Evolutionary conservation across 2,329 filamentous ascomycete genomes (phyloP).

Genomic region (Cordyceps farinosa): DNA sequence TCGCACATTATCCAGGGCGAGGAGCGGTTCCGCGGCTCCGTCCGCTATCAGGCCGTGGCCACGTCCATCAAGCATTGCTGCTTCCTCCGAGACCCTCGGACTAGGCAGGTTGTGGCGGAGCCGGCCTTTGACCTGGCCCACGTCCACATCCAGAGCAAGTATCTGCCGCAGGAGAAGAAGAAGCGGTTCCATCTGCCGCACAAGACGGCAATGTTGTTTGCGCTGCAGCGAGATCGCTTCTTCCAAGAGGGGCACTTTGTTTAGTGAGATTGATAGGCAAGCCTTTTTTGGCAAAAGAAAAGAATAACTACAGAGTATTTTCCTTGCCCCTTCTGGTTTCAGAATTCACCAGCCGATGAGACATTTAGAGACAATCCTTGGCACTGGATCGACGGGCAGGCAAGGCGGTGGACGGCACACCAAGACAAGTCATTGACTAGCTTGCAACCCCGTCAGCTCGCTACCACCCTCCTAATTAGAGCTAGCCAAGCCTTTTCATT

Average conservation of each 20-base stretch:
- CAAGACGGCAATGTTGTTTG: conserved; percentile 28
- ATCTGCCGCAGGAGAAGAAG: conserved; percentile 28
- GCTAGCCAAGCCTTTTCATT: too few relatives aligned
- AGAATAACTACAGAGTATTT: too few relatives aligned
- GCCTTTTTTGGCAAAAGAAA: too few relatives aligned
- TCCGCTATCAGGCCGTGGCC: conserved; percentile 27
- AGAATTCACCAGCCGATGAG: too few relatives aligned
- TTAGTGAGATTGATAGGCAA: neutral
- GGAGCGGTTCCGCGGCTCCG: conserved; percentile 27
- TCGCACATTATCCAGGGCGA: conserved; percentile 28
- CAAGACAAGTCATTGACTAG: too few relatives aligned
- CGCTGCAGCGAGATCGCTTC: conserved; percentile 28
- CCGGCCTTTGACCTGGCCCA: conserved; percentile 24
- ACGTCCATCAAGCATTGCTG: conserved; percentile 28
- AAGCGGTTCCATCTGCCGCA: conserved; percentile 29
- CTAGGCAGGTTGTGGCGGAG: conserved; percentile 27
- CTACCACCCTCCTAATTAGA: too few relatives aligned
- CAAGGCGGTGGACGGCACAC: too few relatives aligned
- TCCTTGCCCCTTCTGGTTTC: too few relatives aligned
- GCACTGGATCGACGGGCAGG: too few relatives aligned
- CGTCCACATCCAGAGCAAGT: conserved; percentile 26
- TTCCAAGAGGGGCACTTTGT: conserved; percentile 28
- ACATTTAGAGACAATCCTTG: too few relatives aligned
- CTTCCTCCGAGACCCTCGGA: conserved; percentile 28
- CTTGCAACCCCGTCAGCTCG: too few relatives aligned